phyloP scores from a whole-genome alignment of 768 basidiomycete species.

The Leccinum barrowsii region DNA sequence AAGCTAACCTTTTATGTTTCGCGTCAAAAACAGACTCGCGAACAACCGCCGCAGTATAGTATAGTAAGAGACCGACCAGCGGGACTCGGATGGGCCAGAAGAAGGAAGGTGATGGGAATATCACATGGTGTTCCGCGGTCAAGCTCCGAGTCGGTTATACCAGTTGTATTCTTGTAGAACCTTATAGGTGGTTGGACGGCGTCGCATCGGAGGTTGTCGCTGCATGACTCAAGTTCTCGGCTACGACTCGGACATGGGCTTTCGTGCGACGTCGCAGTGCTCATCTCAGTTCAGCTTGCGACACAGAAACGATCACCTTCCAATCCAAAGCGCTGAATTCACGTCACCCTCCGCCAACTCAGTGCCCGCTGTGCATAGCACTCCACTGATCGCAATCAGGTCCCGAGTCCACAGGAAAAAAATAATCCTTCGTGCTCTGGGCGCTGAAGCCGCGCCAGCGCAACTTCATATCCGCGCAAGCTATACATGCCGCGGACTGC shows the following conservation, averaged over 20 bases:
- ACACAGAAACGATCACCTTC: neutral
- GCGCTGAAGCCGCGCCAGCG: slow-evolving; percentile 14
- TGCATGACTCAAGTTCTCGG: neutral
- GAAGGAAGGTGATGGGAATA: slow-evolving; percentile 3
- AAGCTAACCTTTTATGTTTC: slow-evolving; percentile 4
- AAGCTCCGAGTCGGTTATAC: neutral
- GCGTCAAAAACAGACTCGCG: neutral
- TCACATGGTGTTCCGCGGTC: neutral
- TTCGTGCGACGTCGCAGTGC: neutral
- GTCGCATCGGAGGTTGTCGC: neutral
- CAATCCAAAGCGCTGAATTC: neutral
- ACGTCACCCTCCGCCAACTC: neutral
- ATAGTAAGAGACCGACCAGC: neutral
- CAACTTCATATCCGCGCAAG: slow-evolving; percentile 32
- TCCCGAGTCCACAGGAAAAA: slow-evolving; percentile 3
- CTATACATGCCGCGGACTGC: slow-evolving; percentile 24
- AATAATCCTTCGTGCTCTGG: neutral
- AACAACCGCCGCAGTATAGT: neutral
- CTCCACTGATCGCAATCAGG: slow-evolving; percentile 2
- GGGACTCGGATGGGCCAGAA: neutral
- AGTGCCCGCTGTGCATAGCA: slow-evolving; percentile 5
- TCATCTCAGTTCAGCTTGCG: neutral
- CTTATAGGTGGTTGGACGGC: neutral
- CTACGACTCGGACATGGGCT: neutral
- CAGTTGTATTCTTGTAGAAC: neutral